Evolutionary conservation across 2,329 filamentous ascomycete species (phyloP).

Genomic region (Neonectria hederae): DNA sequence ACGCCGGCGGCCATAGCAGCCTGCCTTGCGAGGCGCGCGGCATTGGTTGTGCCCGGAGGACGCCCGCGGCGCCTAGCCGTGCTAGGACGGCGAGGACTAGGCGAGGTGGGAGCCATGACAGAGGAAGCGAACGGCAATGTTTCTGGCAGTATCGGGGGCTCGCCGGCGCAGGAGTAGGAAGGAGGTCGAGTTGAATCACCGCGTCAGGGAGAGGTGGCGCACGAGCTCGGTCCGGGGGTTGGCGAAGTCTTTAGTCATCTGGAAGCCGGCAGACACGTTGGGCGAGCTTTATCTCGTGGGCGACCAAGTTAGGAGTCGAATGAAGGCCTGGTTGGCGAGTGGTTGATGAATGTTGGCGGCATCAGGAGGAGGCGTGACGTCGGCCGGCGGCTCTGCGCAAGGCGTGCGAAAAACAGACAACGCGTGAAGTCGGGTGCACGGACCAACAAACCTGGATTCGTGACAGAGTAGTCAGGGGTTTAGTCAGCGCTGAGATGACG

Average conservation of each 20-base stretch:
- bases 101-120: slow-evolving; percentile 47
- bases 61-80: slow-evolving; percentile 59
- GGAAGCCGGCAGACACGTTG: slow-evolving; percentile 35
- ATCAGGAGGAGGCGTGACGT: slow-evolving; percentile 49
- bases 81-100: slow-evolving; percentile 53
- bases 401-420: slow-evolving; percentile 52
- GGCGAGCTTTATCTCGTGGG: slow-evolving; percentile 13
- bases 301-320: slow-evolving; percentile 32
- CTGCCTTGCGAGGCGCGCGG: slow-evolving; percentile 52
- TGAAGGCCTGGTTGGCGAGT: slow-evolving; percentile 36
- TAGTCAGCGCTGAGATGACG: slow-evolving; percentile 26
- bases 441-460: slow-evolving; percentile 31
- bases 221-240: slow-evolving; percentile 44
- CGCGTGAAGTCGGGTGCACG: slow-evolving; percentile 54
- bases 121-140: slow-evolving; percentile 24
- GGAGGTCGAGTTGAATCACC: slow-evolving; percentile 33
- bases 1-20: slow-evolving; percentile 45
- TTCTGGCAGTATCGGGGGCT: slow-evolving; percentile 23
- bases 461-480: slow-evolving; percentile 17
- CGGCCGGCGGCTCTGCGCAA: slow-evolving; percentile 43
- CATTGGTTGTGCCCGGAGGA: slow-evolving; percentile 55
- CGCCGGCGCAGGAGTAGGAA: slow-evolving; percentile 27
- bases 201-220: slow-evolving; percentile 45
- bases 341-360: slow-evolving; percentile 42
- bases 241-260: slow-evolving; percentile 42